phyloP scores from a whole-genome alignment of 441 rosid genomes.

The Isatis lusitanica region DNA sequence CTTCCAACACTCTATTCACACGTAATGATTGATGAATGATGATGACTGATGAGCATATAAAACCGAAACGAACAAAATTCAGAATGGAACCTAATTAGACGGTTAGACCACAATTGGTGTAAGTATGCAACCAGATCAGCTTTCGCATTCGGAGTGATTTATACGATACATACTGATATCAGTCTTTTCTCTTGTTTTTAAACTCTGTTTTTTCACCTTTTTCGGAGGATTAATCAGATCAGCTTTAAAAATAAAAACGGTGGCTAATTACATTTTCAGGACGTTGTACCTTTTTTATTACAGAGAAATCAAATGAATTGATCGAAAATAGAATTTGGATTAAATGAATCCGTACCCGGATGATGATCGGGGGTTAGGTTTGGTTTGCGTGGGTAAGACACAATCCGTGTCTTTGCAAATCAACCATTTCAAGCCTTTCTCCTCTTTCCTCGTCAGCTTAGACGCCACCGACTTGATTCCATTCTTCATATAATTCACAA shows the following conservation, averaged over 20 bases:
- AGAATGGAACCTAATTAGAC: no score
- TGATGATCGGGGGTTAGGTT: constrained; percentile 45
- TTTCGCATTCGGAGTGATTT: no score
- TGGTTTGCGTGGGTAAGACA: constrained; percentile 57
- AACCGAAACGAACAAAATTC: background rate
- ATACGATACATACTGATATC: no score
- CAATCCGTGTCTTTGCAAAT: constrained; percentile 65
- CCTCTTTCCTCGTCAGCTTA: constrained; percentile 52
- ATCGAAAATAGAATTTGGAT: background rate
- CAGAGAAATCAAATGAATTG: constrained; percentile 2
- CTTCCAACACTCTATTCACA: background rate
- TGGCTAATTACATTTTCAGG: no score
- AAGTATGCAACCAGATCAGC: no score
- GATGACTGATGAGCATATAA: background rate
- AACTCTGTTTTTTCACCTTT: no score
- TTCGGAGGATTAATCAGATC: no score
- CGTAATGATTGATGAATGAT: background rate
- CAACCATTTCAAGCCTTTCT: constrained; percentile 57
- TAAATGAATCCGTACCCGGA: constrained; percentile 55
- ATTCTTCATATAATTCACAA: constrained; percentile 55
- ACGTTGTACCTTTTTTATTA: background rate
- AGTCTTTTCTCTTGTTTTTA: no score
- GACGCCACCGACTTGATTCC: constrained; percentile 60
- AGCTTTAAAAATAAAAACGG: no score
- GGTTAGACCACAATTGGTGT: no score